Conservation (phyloP, 306 rosid genomes). For the Delonix regia region DNA sequence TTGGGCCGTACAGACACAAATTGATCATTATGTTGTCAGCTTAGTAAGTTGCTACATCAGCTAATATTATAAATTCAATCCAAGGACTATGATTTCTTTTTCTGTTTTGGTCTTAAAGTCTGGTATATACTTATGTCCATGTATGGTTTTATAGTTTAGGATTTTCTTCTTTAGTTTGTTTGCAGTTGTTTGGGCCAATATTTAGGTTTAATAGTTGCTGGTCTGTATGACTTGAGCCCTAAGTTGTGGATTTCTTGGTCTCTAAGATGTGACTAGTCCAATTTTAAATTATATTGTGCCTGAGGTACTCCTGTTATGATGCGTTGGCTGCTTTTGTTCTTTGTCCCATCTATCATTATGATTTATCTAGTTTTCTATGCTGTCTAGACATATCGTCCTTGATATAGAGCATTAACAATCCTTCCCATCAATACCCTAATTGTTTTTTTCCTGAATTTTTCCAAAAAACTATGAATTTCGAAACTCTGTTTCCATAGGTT, state of each 20-base stretch:
- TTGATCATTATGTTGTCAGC: not conserved
- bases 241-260: not conserved
- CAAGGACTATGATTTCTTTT: not conserved
- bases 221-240: not conserved
- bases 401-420: not conserved
- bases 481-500: not conserved
- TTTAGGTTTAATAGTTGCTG: not conserved
- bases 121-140: not conserved
- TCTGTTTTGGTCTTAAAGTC: not conserved
- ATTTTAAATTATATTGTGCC: not conserved
- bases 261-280: not conserved
- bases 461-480: not conserved
- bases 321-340: not conserved
- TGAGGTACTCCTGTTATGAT: not conserved
- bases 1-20: not conserved
- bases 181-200: not conserved
- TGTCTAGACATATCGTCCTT: not conserved
- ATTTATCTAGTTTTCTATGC: not conserved
- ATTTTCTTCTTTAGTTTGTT: not conserved
- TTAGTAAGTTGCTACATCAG: not conserved
- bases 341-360: not conserved
- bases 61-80: not conserved
- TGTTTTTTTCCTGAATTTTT: not conserved
- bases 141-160: not conserved
- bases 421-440: not conserved